Evolutionary conservation across 345 rosid genomes (phyloP).

Genomic region (Eucalyptus leucophloia): DNA sequence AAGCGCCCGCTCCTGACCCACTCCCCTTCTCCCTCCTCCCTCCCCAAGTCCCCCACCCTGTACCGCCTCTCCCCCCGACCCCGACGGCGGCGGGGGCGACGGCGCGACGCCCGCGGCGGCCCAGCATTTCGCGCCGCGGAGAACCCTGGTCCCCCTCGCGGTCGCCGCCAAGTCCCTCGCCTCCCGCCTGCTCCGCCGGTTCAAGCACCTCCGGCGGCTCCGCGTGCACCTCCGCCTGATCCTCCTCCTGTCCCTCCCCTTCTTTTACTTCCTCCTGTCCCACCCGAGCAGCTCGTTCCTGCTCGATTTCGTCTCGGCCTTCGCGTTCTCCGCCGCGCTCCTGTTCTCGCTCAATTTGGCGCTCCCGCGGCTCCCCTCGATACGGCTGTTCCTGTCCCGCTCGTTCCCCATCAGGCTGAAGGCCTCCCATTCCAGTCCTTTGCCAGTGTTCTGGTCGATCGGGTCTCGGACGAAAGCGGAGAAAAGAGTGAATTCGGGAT

Average conservation of each 20-base stretch:
- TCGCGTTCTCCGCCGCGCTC: conserved; percentile 72
- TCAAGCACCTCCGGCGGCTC: conserved; percentile 30
- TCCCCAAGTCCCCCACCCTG: conserved; percentile 44
- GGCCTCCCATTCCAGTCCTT: conserved; percentile 14
- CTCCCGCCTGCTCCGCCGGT: conserved; percentile 34
- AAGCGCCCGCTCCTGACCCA: conserved; percentile 50
- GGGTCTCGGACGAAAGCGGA: conserved; percentile 67
- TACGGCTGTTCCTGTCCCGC: conserved; percentile 68
- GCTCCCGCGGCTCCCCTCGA: conserved; percentile 72
- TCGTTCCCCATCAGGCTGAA: conserved; percentile 64
- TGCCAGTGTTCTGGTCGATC: conserved; percentile 90
- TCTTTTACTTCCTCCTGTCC: conserved; percentile 69
- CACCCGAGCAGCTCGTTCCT: conserved; percentile 73
- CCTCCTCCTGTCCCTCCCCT: conserved; percentile 57
- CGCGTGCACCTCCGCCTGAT: conserved; percentile 53
- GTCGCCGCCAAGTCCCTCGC: conserved; percentile 39
- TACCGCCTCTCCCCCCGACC: conserved; percentile 23
- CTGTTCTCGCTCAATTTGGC: conserved; percentile 66
- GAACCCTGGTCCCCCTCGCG: conserved; percentile 8
- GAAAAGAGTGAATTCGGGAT: conserved; percentile 59
- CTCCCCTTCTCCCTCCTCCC: conserved; percentile 17
- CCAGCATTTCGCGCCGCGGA: background rate
- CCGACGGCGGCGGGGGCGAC: background rate
- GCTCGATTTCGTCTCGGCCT: conserved; percentile 77
- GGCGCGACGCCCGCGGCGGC: background rate